Base-by-base conservation (phyloP, 345 rosid genomes). In the Excoecaria cochinchinensis region DNA sequence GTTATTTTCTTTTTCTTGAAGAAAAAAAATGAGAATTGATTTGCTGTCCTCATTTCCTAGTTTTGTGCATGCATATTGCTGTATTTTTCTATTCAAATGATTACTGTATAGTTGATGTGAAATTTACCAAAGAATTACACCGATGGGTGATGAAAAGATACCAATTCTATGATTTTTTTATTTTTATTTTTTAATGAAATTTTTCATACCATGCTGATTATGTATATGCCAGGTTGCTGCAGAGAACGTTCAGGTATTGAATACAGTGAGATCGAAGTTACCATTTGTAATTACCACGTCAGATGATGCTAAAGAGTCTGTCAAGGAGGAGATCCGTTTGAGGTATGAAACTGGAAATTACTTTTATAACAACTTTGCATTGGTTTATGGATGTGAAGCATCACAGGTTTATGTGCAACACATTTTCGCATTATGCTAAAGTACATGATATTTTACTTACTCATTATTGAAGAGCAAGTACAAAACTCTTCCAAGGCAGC, bases 281-380 rank as follows among this genome's bases (percentile, higher is more conserved):
- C 99, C 99, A 0, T 90, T 95, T 73, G 80, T 89, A 72, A 91
- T 95, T 74, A 95, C 98, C 71, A 87, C 92, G 25, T 77, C 87
- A 38, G 96, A 95, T 67, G 97, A 89, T 83, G 92, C 84, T 6
- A 93, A 85, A 67, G 99, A 91, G 82, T 83, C 85, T 39, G 82
- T 84, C 12, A 93, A 88, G 80, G 97, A 91, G 82, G 99, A 95
- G 80, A 88, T 91, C 48, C 96, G 96, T 73, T 80, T 95, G 85
- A 95, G 99, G 99, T 92, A 77, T 73, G 47, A 74, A n/a, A 24
- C 48, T 50, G 67, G n/a, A 7, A 13, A 19, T 38, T 36, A 6
- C 40, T 9, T 17, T 17, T 53, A 21, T 22, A n/a, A 36, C 19
- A 7, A 13, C 6, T 22, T 71, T 73, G 60, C 21, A 0, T 3